Percentiles rank a stretch among this genome's conserved stretches.
phyloP scores from a whole-genome alignment of 305 asterid genomes.

The Fraxinus platypoda region DNA sequence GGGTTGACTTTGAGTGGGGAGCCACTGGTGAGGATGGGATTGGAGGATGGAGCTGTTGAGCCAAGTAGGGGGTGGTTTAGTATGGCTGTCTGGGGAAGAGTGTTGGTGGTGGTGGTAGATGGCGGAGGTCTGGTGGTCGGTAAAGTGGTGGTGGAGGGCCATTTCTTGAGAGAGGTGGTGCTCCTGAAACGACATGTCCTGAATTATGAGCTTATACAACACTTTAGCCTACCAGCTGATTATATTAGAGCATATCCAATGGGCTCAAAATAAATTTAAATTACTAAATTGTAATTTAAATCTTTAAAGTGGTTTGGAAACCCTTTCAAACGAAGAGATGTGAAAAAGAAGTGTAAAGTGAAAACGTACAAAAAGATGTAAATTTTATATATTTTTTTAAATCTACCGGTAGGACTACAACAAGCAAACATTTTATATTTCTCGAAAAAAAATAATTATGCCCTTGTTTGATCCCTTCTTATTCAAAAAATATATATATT shows the following conservation, averaged over 20 bases:
- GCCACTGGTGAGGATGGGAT: slow-evolving; percentile 45
- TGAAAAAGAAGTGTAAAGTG: too few species aligned
- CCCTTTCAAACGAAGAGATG: too few species aligned
- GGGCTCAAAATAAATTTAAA: too few species aligned
- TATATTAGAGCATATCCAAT: not conserved
- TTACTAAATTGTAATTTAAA: too few species aligned
- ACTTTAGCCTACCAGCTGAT: not conserved
- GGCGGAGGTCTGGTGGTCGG: slow-evolving; percentile 31
- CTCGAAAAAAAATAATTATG: too few species aligned
- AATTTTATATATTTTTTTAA: too few species aligned
- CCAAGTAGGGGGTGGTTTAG: slow-evolving; percentile 27
- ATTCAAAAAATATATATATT: too few species aligned
- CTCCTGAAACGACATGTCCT: slow-evolving; percentile 50
- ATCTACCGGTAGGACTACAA: too few species aligned
- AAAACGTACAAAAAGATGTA: too few species aligned
- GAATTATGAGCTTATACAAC: not conserved
- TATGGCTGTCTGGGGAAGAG: slow-evolving; percentile 11
- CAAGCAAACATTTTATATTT: too few species aligned
- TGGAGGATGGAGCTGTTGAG: slow-evolving; percentile 29
- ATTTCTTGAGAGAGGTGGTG: slow-evolving; percentile 46
- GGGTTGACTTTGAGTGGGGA: slow-evolving; percentile 43
- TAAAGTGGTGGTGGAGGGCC: slow-evolving; percentile 38
- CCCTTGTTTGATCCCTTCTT: too few species aligned
- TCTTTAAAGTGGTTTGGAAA: too few species aligned
- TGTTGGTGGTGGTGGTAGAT: slow-evolving; percentile 31